Conservation (phyloP, 2,329 filamentous ascomycete species). For the Neonectria hederae region DNA sequence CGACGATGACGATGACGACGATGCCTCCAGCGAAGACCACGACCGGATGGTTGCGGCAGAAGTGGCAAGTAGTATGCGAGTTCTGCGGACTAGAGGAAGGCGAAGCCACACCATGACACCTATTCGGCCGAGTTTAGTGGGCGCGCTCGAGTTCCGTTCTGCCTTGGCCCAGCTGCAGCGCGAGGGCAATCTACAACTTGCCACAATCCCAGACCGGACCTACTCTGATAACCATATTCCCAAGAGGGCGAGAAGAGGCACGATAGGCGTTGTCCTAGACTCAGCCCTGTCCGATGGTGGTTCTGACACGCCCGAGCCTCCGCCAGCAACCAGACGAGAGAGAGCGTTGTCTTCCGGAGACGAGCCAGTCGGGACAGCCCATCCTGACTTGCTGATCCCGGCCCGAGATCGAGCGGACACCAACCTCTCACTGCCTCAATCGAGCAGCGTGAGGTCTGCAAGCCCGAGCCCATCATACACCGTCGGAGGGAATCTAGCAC, state of each 20-base stretch:
- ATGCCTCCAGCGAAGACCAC: slow-evolving; percentile 62
- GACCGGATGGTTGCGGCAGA: slow-evolving; percentile 79
- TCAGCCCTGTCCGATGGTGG: slow-evolving; percentile 22
- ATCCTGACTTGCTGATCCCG: slow-evolving; percentile 35
- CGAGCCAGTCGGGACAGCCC: slow-evolving; percentile 29
- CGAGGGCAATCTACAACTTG: slow-evolving; percentile 78
- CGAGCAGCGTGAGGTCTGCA: slow-evolving; percentile 38
- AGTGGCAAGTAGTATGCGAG: slow-evolving; percentile 91
- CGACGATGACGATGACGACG: slow-evolving; percentile 57
- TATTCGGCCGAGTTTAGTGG: slow-evolving; percentile 91
- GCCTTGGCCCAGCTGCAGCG: slow-evolving; percentile 87
- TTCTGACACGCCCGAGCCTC: slow-evolving; percentile 12
- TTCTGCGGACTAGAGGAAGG: slow-evolving; percentile 73
- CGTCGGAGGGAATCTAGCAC: slow-evolving; percentile 54
- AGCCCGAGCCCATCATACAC: slow-evolving; percentile 47
- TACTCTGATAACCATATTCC: slow-evolving; percentile 49
- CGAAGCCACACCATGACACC: slow-evolving; percentile 81
- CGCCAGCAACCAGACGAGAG: slow-evolving; percentile 30
- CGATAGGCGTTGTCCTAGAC: slow-evolving; percentile 40
- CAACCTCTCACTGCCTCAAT: slow-evolving; percentile 33
- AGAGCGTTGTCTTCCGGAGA: slow-evolving; percentile 61
- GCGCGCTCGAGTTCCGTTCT: slow-evolving; percentile 91
- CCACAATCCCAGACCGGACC: slow-evolving; percentile 73
- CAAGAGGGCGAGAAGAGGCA: slow-evolving; percentile 39
- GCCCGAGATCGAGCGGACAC: slow-evolving; percentile 33